phyloP scores from a whole-genome alignment of 257 asterid genomes.

The Solanum raphanifolium region DNA sequence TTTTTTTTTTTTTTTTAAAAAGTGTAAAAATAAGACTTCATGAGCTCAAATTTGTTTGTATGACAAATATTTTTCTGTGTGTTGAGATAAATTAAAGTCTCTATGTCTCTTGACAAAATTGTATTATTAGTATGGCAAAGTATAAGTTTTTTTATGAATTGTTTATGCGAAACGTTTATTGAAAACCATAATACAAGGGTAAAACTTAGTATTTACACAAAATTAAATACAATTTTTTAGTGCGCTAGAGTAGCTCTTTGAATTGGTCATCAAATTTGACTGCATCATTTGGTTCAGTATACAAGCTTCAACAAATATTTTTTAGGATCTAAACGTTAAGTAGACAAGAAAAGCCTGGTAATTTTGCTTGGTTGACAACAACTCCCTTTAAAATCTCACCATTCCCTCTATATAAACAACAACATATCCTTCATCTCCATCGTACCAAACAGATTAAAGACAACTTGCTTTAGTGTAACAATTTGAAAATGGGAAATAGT shows the following conservation, averaged over 20 bases:
- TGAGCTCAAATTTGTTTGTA: not conserved
- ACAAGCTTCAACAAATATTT: not conserved
- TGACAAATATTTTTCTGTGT: not conserved
- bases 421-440: not conserved
- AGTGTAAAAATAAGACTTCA: not conserved
- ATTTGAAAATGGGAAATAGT: slow-evolving; percentile 1
- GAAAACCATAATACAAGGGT: not conserved
- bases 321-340: not conserved
- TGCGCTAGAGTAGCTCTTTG: not conserved
- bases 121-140: not conserved
- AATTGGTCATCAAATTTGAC: not conserved
- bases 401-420: slow-evolving; percentile 23
- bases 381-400: slow-evolving; percentile 4
- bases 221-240: not conserved
- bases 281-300: slow-evolving; percentile 5
- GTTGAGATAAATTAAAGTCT: no score
- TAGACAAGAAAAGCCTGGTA: not conserved
- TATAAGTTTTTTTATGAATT: not conserved
- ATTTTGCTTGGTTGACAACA: slow-evolving; percentile 49
- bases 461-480: not conserved
- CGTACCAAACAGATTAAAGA: not conserved
- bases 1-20: not conserved
- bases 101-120: not conserved
- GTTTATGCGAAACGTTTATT: not conserved
- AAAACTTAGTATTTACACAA: not conserved